Conservation (phyloP, 129 eudicot genomes). For the Glebionis coronaria region DNA sequence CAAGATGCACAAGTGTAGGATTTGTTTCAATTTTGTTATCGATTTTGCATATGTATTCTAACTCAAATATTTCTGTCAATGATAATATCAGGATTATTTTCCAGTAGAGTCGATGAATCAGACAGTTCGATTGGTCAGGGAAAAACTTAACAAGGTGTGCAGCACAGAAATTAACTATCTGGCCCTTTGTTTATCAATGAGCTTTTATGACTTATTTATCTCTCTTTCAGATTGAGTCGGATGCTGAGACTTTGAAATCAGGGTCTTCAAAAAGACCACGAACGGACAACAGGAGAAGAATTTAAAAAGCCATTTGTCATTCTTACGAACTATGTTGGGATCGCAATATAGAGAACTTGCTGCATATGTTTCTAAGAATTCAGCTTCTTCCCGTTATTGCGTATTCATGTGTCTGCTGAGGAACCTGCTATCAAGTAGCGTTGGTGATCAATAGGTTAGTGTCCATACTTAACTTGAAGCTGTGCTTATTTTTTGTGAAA, state of each 20-base stretch:
- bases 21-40: not conserved
- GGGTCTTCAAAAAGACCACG: constrained; percentile 66
- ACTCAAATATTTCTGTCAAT: constrained; percentile 12
- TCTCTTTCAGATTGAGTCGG: constrained; percentile 65
- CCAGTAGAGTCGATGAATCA: constrained; percentile 84
- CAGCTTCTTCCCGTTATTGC: not conserved
- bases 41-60: not conserved
- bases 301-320: constrained; percentile 31
- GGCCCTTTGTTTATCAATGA: not conserved
- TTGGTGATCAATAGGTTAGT: not conserved
- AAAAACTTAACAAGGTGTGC: constrained; percentile 77
- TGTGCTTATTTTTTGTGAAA: constrained; percentile 3
- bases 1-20: not conserved
- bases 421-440: constrained; percentile 7
- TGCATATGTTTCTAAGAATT: not conserved
- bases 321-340: not conserved
- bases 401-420: not conserved
- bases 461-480: constrained; percentile 14
- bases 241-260: constrained; percentile 44
- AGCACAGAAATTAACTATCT: not conserved
- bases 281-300: constrained; percentile 83
- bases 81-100: constrained; percentile 69
- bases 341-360: not conserved
- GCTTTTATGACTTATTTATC: not conserved
- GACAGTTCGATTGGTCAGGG: constrained; percentile 82